Conservation (phyloP, 2,329 filamentous ascomycete species). For the Ramichloridium luteum region DNA sequence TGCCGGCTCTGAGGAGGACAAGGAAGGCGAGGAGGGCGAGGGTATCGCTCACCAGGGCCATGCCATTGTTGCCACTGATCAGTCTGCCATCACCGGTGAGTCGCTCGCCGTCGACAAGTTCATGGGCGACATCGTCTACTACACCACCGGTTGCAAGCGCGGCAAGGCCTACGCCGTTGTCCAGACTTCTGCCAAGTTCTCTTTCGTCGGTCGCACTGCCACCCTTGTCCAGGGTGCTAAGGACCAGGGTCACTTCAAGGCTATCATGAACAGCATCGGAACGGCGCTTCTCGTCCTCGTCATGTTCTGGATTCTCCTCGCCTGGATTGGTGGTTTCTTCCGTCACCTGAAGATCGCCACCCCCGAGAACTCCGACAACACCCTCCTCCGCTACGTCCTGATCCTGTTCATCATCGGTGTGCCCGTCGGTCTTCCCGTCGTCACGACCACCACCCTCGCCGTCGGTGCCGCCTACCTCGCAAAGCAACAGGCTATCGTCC, state of each 20-base stretch:
- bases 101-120: constrained; percentile 69
- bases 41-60: constrained; percentile 52
- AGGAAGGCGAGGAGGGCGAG: constrained; percentile 45
- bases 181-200: constrained; percentile 54
- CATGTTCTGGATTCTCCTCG: constrained; percentile 62
- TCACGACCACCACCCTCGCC: constrained; percentile 65
- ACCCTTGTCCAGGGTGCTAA: constrained; percentile 61
- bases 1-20: constrained; percentile 44
- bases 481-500: constrained; percentile 66
- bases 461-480: constrained; percentile 67
- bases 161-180: constrained; percentile 62
- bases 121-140: constrained; percentile 65
- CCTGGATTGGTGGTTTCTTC: constrained; percentile 72
- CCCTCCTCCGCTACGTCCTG: constrained; percentile 55
- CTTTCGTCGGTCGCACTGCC: constrained; percentile 66
- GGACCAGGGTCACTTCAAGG: constrained; percentile 69
- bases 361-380: constrained; percentile 46
- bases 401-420: constrained; percentile 68
- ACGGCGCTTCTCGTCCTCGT: constrained; percentile 61
- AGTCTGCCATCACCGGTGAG: constrained; percentile 71
- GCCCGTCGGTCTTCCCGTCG: constrained; percentile 66
- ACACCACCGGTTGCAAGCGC: constrained; percentile 72
- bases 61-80: constrained; percentile 59
- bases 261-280: constrained; percentile 72
- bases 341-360: constrained; percentile 53